Conservation (phyloP, 2,329 filamentous ascomycete species). For the Conoideocrella luteorostrata region DNA sequence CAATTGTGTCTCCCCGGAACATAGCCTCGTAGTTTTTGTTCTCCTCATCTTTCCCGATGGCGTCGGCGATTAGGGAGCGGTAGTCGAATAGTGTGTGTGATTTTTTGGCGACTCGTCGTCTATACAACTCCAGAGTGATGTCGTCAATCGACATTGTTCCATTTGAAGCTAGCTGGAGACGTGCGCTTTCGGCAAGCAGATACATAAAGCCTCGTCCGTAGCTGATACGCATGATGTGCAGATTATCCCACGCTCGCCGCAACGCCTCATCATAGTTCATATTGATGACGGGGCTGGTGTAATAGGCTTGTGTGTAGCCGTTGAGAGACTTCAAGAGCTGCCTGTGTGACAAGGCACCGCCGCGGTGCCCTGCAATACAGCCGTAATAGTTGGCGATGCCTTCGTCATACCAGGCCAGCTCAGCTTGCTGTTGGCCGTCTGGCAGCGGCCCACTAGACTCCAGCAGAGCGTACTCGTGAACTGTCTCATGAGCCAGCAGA, state of each 20-base stretch:
- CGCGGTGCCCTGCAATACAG: background rate
- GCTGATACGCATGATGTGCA: background rate
- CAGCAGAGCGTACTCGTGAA: background rate
- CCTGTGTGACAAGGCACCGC: background rate
- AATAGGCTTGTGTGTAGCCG: background rate
- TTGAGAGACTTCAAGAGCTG: constrained; percentile 1
- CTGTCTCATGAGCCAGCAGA: background rate
- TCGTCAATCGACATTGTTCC: background rate
- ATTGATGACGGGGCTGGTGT: background rate
- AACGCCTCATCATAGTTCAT: background rate
- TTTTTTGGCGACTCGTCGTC: background rate
- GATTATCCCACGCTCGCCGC: background rate
- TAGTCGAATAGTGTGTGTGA: background rate
- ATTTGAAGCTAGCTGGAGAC: background rate
- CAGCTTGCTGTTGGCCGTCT: background rate
- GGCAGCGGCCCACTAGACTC: background rate
- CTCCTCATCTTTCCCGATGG: background rate
- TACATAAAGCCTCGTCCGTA: background rate
- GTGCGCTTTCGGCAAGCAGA: background rate
- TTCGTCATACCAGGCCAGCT: background rate
- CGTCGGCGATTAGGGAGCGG: background rate
- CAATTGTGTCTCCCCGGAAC: background rate
- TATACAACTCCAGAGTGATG: background rate
- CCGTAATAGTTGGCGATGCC: constrained; percentile 1
- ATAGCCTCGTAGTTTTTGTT: background rate